Conservation (phyloP, 805 yeast genomes). For the Blastobotrys americana region DNA sequence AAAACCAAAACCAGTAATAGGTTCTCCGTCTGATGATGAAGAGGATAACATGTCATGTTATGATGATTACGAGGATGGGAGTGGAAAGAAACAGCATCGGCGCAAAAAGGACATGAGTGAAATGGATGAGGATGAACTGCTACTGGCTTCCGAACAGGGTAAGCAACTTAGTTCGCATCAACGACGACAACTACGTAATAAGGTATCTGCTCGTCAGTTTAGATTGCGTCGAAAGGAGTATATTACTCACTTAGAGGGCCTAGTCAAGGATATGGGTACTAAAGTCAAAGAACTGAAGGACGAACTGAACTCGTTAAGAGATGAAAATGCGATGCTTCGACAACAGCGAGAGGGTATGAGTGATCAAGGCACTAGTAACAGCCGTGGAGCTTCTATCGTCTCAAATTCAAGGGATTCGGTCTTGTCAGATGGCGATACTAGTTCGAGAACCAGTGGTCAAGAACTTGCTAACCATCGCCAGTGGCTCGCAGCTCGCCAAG, state of each 20-base stretch:
- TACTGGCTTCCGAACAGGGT: conserved; percentile 25
- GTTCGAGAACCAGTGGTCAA: too few relatives aligned
- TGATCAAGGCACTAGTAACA: conserved; percentile 6
- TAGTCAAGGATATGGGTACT: conserved; percentile 19
- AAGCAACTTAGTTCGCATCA: conserved; percentile 24
- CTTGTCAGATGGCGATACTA: too few relatives aligned
- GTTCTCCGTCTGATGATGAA: conserved; percentile 2
- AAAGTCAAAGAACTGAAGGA: conserved; percentile 18
- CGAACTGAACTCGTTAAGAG: conserved; percentile 11
- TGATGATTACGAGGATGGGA: background rate
- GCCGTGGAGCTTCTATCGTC: conserved; percentile 5
- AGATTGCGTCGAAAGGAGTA: conserved; percentile 28
- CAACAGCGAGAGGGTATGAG: conserved; percentile 8
- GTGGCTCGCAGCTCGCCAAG: background rate
- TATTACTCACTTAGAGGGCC: conserved; percentile 26
- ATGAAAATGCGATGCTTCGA: conserved; percentile 15
- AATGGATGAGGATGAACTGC: conserved; percentile 29
- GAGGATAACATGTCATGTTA: too few relatives aligned
- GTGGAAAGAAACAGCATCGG: background rate
- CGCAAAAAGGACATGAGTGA: background rate
- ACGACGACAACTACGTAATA: conserved; percentile 28
- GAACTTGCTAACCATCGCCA: background rate
- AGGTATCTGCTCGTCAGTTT: conserved; percentile 29
- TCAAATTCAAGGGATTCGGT: too few relatives aligned
- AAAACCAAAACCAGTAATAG: background rate